Percentiles rank a stretch among this genome's conserved stretches.
Evolutionary conservation across 108 stramenopile species (phyloP).

Genomic region (Cyclotella sp.): DNA sequence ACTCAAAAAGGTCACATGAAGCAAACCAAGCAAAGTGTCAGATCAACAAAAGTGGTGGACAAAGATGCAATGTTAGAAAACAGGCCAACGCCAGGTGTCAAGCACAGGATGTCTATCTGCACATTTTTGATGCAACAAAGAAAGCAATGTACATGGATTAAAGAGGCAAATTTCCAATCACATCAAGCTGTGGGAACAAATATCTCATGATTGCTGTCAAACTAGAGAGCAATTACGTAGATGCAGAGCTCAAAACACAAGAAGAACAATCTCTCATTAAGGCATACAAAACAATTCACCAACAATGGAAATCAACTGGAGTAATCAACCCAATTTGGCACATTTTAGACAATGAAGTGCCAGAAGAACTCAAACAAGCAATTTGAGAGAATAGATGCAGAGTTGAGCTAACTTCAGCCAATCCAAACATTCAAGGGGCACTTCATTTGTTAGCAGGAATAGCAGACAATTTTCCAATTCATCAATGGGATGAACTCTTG

Average conservation of each 20-base stretch:
- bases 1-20: constrained; percentile 44
- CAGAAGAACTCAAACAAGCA: not conserved
- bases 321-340: not conserved
- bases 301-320: not conserved
- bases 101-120: not conserved
- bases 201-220: constrained; percentile 4
- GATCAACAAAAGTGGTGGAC: not conserved
- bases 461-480: constrained; percentile 10
- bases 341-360: not conserved
- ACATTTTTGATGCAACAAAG: not conserved
- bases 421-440: constrained; percentile 58
- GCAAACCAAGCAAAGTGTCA: constrained; percentile 23
- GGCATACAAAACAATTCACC: constrained; percentile 7
- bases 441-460: constrained; percentile 23
- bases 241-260: constrained; percentile 19
- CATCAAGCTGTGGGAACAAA: constrained; percentile 17
- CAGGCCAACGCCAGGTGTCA: not conserved
- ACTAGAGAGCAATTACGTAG: not conserved
- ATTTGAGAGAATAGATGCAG: constrained; percentile 7
- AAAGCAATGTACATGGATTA: constrained; percentile 12
- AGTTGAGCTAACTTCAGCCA: constrained; percentile 42
- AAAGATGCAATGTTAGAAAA: not conserved
- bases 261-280: not conserved
- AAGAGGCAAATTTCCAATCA: constrained; percentile 3
- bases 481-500: constrained; percentile 43